Evolutionary conservation across 2,329 filamentous ascomycete genomes (phyloP).

Genomic region (Sordariomycetes sp.): DNA sequence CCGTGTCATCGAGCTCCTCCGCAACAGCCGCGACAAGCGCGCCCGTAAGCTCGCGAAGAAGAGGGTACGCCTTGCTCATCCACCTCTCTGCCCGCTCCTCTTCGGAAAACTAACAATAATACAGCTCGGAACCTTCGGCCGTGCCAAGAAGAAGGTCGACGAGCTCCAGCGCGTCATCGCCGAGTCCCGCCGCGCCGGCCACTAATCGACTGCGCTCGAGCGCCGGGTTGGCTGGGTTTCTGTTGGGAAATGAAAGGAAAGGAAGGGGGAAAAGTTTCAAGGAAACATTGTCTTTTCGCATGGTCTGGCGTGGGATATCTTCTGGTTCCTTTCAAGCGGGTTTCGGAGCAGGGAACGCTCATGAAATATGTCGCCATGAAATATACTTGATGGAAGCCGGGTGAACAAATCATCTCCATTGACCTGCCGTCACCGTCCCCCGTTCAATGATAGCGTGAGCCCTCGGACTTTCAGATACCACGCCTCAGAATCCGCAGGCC

Average conservation of each 20-base stretch:
- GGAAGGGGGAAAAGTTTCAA: not conserved
- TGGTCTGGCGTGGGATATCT: not conserved
- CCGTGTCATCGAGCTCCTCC: constrained; percentile 96
- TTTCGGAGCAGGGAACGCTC: not conserved
- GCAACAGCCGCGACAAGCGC: constrained; percentile 99
- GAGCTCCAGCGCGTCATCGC: constrained; percentile 97
- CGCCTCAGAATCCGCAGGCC: not conserved
- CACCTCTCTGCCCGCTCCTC: not conserved
- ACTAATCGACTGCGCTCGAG: constrained; percentile 31
- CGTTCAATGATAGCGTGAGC: not conserved
- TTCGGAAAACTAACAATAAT: not conserved
- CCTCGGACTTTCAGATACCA: not conserved
- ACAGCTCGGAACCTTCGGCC: constrained; percentile 94
- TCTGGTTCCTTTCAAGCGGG: not conserved
- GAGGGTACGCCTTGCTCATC: constrained; percentile 54
- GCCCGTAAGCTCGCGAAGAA: constrained; percentile 99
- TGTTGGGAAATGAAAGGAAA: not conserved
- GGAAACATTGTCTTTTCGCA: not conserved
- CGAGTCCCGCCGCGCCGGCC: constrained; percentile 66
- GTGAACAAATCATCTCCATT: not conserved
- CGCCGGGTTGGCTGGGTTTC: not conserved
- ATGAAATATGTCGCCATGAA: not conserved
- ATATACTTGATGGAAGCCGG: not conserved
- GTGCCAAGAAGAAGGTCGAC: constrained; percentile 99
- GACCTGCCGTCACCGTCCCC: not conserved